Conservation (phyloP, 2,329 filamentous ascomycete genomes). For the Rhynchosporium graminicola region DNA sequence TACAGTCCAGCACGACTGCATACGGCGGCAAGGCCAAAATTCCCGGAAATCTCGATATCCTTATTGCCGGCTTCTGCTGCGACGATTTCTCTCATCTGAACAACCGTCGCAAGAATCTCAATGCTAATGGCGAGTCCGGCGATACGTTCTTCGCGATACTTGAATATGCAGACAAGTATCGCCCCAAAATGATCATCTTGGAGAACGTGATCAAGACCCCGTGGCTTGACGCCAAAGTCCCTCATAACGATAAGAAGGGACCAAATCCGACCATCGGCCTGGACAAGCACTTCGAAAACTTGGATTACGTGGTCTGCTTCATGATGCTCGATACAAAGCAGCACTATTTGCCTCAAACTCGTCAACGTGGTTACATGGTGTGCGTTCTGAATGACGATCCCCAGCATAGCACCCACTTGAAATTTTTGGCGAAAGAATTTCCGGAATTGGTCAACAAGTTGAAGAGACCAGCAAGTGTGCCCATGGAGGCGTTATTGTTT, state of each 20-base stretch:
- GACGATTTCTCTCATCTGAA: constrained; percentile 74
- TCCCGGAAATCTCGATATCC: constrained; percentile 59
- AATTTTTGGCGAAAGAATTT: neutral
- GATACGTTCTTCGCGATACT: constrained; percentile 65
- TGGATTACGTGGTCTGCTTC: constrained; percentile 57
- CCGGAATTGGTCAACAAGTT: constrained; percentile 18
- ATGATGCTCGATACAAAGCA: constrained; percentile 65
- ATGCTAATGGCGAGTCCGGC: constrained; percentile 62
- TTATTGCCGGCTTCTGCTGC: constrained; percentile 74
- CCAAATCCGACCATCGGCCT: constrained; percentile 20
- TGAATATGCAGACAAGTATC: constrained; percentile 53
- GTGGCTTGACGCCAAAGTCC: constrained; percentile 50
- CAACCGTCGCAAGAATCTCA: constrained; percentile 51
- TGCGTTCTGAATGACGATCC: constrained; percentile 1
- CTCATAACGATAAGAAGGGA: constrained; percentile 9
- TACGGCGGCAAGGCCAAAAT: constrained; percentile 61
- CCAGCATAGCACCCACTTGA: neutral
- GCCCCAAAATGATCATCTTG: constrained; percentile 65
- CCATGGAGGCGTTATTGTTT: constrained; percentile 61
- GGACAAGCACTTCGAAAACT: constrained; percentile 24
- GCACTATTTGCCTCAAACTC: constrained; percentile 73
- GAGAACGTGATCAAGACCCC: constrained; percentile 69
- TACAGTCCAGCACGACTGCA: constrained; percentile 58
- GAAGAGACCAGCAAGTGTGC: constrained; percentile 59
- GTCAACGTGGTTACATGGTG: constrained; percentile 61